Percentiles rank a stretch among this genome's conserved stretches.
These are phyloP conservation scores for Stephanodiscus triporus DNA, from an alignment of 108 stramenopile species.

Conservation along the genomic window DNA sequence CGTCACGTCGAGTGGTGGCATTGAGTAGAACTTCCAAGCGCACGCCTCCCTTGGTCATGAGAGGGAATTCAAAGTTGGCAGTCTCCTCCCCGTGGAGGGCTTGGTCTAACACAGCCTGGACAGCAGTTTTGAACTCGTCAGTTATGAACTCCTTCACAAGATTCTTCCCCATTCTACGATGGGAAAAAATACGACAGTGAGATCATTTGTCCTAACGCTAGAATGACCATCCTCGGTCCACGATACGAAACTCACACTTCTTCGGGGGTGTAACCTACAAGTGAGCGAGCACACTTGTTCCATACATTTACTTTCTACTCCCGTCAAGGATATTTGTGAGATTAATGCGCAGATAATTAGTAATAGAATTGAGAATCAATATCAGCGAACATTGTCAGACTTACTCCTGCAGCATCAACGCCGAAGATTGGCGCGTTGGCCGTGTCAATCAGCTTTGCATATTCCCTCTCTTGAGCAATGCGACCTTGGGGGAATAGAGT, in stretches of 20 bases:
- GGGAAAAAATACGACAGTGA: too few relatives aligned
- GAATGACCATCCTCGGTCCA: slow-evolving; percentile 38
- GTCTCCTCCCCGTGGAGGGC: slow-evolving; percentile 52
- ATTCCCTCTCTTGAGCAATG: slow-evolving; percentile 45
- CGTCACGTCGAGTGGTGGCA: slow-evolving; percentile 51
- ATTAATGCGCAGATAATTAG: too few relatives aligned
- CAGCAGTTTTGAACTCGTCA: slow-evolving; percentile 27
- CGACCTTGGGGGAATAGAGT: not conserved
- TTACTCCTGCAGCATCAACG: slow-evolving; percentile 50
- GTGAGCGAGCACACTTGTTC: slow-evolving; percentile 55
- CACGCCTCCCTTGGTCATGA: slow-evolving; percentile 45
- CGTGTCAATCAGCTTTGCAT: slow-evolving; percentile 56
- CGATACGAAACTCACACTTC: slow-evolving; percentile 34
- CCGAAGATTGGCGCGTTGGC: slow-evolving; percentile 72
- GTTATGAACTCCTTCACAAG: slow-evolving; percentile 58
- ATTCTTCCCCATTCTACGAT: slow-evolving; percentile 29
- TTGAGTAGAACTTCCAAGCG: slow-evolving; percentile 61
- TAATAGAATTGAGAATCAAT: too few relatives aligned
- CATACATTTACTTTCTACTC: slow-evolving; percentile 56
- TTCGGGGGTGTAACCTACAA: slow-evolving; percentile 53
- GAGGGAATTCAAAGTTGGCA: slow-evolving; percentile 60
- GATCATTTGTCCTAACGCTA: too few relatives aligned
- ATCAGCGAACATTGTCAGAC: too few relatives aligned
- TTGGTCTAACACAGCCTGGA: slow-evolving; percentile 47
- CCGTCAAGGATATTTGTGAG: too few relatives aligned